Evolutionary conservation across 768 basidiomycete species (phyloP), one percentile per base, ranked within the genome.

Genomic region (Mycena chlorophos): DNA sequence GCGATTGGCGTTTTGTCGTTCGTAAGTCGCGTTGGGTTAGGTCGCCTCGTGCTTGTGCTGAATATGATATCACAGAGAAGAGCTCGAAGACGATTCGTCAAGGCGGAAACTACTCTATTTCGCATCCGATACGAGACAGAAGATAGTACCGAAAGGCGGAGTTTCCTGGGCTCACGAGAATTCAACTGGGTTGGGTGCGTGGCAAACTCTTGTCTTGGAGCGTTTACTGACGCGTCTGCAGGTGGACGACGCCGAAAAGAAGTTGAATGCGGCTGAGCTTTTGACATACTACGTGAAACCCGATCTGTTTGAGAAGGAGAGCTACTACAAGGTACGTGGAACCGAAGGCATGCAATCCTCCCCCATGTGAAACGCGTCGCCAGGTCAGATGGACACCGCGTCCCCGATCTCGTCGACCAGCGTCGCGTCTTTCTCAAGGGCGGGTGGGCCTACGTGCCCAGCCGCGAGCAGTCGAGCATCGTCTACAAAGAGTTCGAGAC

Each of bases 371-470:
- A 38, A 34, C 38, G 43, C 16, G 56, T 39, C 14, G n/a, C 8
- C 46, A 97, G 94, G 94, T 98, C n/a, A 87, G 82, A 69, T 99
- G 97, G 97, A 94, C 89, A 13, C n/a, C 86, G 88, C 58, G 95
- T 98, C 2, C 92, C 93, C 4, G 94, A 97, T 70, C 81, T 99
- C 1, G 89, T 99, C 6, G 88, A 88, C 57, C 84, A 80, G 65
- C 78, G 96, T 19, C 80, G 78, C 42, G 91, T 98, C 1, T 84
- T 91, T 57, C 73, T 99, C 34, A 79, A 78, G 56, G 78, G 74
- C 5, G 96, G 95, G 1, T 86, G 85, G 78, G 95, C 95, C n/a
- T 98, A 91, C 64, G 94, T 98, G 16, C 87, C 90, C 16, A 77
- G 73, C 47, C 76, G 75, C 49, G 86, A 93, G 59, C 84, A 89